A percentile compares a stretch with the other conserved stretches of the same genome.
phyloP scores from a whole-genome alignment of 257 asterid genomes.

The Asclepias syriaca region DNA sequence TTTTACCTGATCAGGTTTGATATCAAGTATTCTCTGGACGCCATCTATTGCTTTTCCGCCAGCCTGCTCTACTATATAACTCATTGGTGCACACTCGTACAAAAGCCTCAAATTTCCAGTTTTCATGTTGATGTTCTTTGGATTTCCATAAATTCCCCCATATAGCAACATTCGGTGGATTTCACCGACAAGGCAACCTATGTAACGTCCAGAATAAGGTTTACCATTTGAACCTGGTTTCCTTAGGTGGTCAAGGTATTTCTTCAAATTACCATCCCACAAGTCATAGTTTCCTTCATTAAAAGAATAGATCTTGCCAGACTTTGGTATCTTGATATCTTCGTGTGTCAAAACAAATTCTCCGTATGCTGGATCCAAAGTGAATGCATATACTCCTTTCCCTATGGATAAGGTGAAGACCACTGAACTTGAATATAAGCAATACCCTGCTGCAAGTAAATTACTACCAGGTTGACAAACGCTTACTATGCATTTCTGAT shows the following conservation, averaged over 20 bases:
- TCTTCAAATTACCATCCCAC: conserved; percentile 63
- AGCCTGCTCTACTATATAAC: conserved; percentile 72
- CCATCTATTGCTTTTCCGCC: conserved; percentile 81
- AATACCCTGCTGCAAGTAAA: conserved; percentile 79
- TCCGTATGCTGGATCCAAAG: conserved; percentile 61
- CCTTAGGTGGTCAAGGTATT: conserved; percentile 62
- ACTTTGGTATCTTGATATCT: conserved; percentile 55
- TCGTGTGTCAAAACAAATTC: conserved; percentile 74
- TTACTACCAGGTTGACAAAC: conserved; percentile 93
- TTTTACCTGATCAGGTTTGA: conserved; percentile 55
- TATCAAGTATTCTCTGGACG: conserved; percentile 53
- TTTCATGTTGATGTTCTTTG: conserved; percentile 55
- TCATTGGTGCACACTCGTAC: conserved; percentile 92
- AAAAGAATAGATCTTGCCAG: conserved; percentile 64
- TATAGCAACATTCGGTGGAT: conserved; percentile 61
- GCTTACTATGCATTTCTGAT: conserved; percentile 57
- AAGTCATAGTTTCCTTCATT: conserved; percentile 83
- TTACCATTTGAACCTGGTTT: conserved; percentile 67
- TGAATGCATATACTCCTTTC: conserved; percentile 57
- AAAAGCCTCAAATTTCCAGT: conserved; percentile 66
- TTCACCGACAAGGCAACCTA: conserved; percentile 82
- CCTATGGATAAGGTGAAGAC: conserved; percentile 71
- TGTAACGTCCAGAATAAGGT: conserved; percentile 68
- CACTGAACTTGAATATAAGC: conserved; percentile 73
- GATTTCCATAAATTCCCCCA: conserved; percentile 83